Percentiles rank a stretch among this genome's conserved stretches.
phyloP scores from a whole-genome alignment of 306 rosid species.

The Medicago lupulina region DNA sequence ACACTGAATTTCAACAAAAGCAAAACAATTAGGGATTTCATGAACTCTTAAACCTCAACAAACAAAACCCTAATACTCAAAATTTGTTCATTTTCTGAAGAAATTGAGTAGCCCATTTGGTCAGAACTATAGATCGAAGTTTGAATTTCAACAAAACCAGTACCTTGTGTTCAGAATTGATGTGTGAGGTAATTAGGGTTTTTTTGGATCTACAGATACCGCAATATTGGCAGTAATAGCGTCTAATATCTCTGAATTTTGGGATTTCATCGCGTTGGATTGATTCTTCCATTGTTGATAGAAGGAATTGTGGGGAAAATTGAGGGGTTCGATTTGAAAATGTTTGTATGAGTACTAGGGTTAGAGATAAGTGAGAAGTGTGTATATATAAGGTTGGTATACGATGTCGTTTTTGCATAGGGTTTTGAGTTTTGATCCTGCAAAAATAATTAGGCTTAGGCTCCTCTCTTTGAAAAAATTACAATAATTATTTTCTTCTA shows the following conservation, averaged over 20 bases:
- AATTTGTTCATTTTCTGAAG: not conserved
- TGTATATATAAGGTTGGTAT: not conserved
- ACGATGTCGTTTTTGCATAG: not conserved
- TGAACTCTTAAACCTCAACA: no score
- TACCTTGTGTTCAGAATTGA: conserved; percentile 73
- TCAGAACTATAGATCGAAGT: not conserved
- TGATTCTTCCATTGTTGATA: conserved; percentile 46
- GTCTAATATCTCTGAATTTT: conserved; percentile 57
- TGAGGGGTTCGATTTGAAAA: not conserved
- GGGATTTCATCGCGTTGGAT: conserved; percentile 49
- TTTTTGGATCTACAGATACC: conserved; percentile 78
- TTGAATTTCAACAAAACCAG: not conserved
- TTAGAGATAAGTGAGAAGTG: not conserved
- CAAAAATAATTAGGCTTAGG: no score
- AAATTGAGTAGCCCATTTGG: not conserved
- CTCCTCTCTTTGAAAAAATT: no score
- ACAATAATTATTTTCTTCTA: no score
- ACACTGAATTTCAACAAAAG: not conserved
- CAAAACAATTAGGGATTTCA: no score
- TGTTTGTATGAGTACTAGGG: not conserved
- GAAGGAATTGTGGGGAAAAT: not conserved
- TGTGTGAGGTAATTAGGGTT: conserved; percentile 62
- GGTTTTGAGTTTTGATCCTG: not conserved
- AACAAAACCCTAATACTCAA: not conserved
- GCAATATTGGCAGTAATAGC: conserved; percentile 63